Percentiles rank a stretch among this genome's conserved stretches.
phyloP scores from a whole-genome alignment of 805 yeast species.

The Barnettozyma pratensis region DNA sequence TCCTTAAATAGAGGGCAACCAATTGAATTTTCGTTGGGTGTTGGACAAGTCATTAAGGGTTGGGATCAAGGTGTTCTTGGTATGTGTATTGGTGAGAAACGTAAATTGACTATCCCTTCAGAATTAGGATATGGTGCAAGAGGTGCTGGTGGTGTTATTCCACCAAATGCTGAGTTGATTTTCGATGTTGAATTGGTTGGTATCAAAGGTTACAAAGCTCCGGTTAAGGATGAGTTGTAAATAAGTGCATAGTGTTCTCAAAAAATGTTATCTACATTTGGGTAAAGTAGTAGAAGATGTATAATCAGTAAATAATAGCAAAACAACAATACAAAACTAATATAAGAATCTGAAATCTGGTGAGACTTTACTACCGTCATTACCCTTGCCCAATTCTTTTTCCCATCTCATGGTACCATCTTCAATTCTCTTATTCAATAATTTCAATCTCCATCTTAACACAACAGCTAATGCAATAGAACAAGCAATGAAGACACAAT shows the following conservation, averaged over 20 bases:
- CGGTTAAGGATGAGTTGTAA: neutral
- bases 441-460: conserved; percentile 33
- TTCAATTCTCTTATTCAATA: conserved; percentile 38
- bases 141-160: conserved; percentile 75
- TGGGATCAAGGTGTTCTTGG: conserved; percentile 86
- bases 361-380: conserved; percentile 37
- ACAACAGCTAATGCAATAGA: conserved; percentile 36
- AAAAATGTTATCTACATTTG: too few species aligned
- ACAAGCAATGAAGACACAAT: conserved; percentile 40
- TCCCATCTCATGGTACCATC: conserved; percentile 47
- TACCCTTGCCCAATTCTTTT: conserved; percentile 37
- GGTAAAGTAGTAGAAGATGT: too few species aligned
- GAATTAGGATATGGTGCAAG: conserved; percentile 69
- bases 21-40: conserved; percentile 65
- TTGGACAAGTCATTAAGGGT: conserved; percentile 77
- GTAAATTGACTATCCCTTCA: conserved; percentile 76
- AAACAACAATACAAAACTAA: neutral
- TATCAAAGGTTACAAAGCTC: conserved; percentile 34
- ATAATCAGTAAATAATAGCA: too few species aligned
- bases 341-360: conserved; percentile 22
- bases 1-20: conserved; percentile 64
- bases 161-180: conserved; percentile 68
- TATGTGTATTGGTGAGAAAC: conserved; percentile 80
- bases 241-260: neutral
- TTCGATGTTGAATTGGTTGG: conserved; percentile 63